A percentile compares a stretch with the other conserved stretches of the same genome.
Conservation (phyloP, 805 yeast genomes). For the Tetrapisispora fleetii region DNA sequence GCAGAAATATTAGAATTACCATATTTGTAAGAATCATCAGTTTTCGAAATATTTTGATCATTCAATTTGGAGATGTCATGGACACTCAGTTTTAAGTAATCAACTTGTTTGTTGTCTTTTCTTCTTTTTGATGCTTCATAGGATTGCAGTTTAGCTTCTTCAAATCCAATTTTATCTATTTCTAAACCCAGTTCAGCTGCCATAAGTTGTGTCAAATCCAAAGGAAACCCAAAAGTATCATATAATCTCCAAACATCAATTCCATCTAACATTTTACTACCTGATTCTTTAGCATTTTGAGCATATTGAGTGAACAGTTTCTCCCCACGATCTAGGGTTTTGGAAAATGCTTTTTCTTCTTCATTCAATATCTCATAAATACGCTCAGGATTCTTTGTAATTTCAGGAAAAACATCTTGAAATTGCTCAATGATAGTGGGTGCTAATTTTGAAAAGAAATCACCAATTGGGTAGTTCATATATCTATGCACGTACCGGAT, state of each 20-base stretch:
- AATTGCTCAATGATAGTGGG: constrained; percentile 89
- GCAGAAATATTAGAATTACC: constrained; percentile 60
- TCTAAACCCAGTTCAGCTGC: constrained; percentile 95
- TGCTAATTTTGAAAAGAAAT: constrained; percentile 82
- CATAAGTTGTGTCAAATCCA: constrained; percentile 93
- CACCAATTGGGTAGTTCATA: constrained; percentile 90
- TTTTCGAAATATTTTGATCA: constrained; percentile 56
- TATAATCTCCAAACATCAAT: constrained; percentile 96
- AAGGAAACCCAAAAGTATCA: constrained; percentile 98
- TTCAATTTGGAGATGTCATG: constrained; percentile 70
- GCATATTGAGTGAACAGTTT: constrained; percentile 91
- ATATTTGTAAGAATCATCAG: constrained; percentile 79
- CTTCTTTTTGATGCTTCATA: constrained; percentile 92
- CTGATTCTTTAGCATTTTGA: constrained; percentile 61
- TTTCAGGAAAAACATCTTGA: constrained; percentile 83
- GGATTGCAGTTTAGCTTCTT: constrained; percentile 77
- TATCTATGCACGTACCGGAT: constrained; percentile 94
- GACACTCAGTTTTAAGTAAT: constrained; percentile 74
- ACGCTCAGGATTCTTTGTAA: constrained; percentile 55
- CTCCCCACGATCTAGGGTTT: constrained; percentile 96
- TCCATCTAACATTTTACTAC: constrained; percentile 73
- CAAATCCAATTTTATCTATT: constrained; percentile 88
- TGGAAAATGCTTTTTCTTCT: constrained; percentile 93
- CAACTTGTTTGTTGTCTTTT: constrained; percentile 48
- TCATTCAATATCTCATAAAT: constrained; percentile 87